Evolutionary conservation across 2,329 filamentous ascomycete genomes (phyloP).

Genomic region (Talaromyces amestolkiae): DNA sequence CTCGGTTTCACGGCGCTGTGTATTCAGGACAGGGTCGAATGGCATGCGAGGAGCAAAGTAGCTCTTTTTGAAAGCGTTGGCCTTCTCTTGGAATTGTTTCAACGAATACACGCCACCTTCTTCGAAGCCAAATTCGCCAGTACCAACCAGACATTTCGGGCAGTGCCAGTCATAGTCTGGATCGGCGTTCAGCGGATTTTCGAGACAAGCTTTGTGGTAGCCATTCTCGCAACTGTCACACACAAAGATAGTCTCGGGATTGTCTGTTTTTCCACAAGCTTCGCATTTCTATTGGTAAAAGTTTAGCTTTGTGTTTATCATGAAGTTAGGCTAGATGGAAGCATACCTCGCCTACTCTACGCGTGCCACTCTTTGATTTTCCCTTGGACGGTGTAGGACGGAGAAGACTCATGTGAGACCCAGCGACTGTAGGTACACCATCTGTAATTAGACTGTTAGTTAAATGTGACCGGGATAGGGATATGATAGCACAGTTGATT

Average conservation of each 20-base stretch:
- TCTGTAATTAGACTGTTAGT: conserved; percentile 33
- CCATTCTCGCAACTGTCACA: conserved; percentile 92
- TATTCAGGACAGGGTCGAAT: conserved; percentile 79
- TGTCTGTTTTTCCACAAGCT: conserved; percentile 76
- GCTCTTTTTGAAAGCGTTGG: conserved; percentile 87
- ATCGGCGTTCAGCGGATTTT: conserved; percentile 74
- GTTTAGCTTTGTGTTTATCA: conserved; percentile 24
- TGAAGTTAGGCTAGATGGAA: conserved; percentile 4
- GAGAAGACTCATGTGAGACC: conserved; percentile 94
- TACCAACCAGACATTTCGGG: conserved; percentile 88
- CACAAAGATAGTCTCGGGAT: conserved; percentile 66
- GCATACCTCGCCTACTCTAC: conserved; percentile 58
- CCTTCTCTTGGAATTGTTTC: conserved; percentile 93
- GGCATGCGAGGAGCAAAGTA: conserved; percentile 92
- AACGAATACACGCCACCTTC: conserved; percentile 94
- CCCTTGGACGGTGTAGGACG: conserved; percentile 68
- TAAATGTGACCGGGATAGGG: not conserved
- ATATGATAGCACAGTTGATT: not conserved
- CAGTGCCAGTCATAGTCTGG: conserved; percentile 95
- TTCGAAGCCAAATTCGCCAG: conserved; percentile 95
- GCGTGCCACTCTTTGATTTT: conserved; percentile 56
- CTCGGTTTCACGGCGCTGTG: conserved; percentile 77
- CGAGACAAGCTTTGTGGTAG: conserved; percentile 83
- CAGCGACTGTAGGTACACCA: conserved; percentile 75
- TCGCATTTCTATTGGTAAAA: conserved; percentile 67